Base-by-base conservation (phyloP, 2,329 filamentous ascomycete species). In the Nemania sp. region DNA sequence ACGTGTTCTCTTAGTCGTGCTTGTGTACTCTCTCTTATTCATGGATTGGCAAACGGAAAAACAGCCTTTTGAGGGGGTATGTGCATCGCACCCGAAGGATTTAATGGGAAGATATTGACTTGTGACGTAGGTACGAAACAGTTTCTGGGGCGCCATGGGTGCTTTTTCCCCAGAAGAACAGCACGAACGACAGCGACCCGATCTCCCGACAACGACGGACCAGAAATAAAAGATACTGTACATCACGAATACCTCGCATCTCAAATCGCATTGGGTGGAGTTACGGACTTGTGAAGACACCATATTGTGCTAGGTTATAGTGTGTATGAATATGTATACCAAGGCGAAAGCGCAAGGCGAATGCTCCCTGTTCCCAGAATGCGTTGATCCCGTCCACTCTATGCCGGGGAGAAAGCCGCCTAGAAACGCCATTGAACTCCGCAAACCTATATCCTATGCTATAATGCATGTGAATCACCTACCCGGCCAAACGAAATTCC, bases 1-100 rank as follows among this genome's bases (percentile, higher is more conserved):
- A 20, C 45, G 53, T n/a, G 20, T 49, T 47, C 22, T 20, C 56
- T 24, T 69, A 88, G 86, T 83, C 77, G 85, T 88, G 38, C 71
- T 82, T 10, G 79, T 84, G 26, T 91, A 90, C 72, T 82, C 85
- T 29, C 83, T 90, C 32, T 79, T 91, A 63, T 91, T 89, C 77
- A 84, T 90, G 83, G 88, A 91, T 70, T 88, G 84, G 84, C 79
- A 81, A 26, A 76, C 76, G 10, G 80, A 82, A 26, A 75, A 79
- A 3, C 82, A 83, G 55, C 86, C 86, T 2, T 87, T 88, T 69
- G 79, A 85, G 70, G 81, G 79, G 41, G 85, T 88, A 81, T 71
- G 85, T 70, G 38, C 20, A 41, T 54, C 57, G 3, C 20, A 13
- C 3, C 6, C n/a, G 13, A 15, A 1, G 6, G 18, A 11, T 18